Conservation (phyloP, 352 stramenopile genomes). For the Phytophthora rubi region DNA sequence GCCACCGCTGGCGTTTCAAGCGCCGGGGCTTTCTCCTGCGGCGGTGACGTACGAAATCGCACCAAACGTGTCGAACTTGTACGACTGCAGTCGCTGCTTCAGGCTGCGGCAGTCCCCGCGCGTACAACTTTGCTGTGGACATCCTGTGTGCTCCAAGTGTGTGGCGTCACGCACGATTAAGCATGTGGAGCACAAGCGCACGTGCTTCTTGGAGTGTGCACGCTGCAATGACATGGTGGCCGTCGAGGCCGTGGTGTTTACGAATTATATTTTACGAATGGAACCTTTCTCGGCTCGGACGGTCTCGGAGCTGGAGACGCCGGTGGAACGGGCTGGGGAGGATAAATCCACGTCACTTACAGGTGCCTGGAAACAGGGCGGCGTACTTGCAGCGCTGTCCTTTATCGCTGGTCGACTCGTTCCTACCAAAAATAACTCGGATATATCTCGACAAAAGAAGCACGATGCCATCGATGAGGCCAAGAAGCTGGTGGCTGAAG, state of each 20-base stretch:
- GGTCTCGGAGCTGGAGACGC: constrained; percentile 38
- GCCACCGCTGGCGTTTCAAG: constrained; percentile 19
- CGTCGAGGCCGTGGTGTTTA: constrained; percentile 67
- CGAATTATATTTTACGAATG: constrained; percentile 59
- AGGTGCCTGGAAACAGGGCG: constrained; percentile 47
- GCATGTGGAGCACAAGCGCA: constrained; percentile 46
- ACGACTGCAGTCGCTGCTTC: constrained; percentile 67
- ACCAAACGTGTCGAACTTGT: constrained; percentile 51
- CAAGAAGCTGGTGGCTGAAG: constrained; percentile 30
- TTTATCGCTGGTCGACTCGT: constrained; percentile 46
- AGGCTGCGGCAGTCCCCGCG: constrained; percentile 58
- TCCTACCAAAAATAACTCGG: constrained; percentile 6
- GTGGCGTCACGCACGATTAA: constrained; percentile 52
- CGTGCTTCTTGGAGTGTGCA: constrained; percentile 62
- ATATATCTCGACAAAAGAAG: constrained; percentile 21
- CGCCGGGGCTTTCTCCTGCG: constrained; percentile 12
- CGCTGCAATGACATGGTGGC: constrained; percentile 59
- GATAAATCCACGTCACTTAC: constrained; percentile 16
- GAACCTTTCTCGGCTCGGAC: constrained; percentile 40
- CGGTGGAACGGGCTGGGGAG: constrained; percentile 3
- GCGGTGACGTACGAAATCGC: constrained; percentile 41
- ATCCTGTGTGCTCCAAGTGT: constrained; percentile 65
- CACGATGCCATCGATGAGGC: constrained; percentile 17
- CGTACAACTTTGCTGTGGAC: constrained; percentile 72
- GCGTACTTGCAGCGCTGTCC: constrained; percentile 50